Base-by-base conservation (phyloP, 495 filamentous ascomycete species). In the Hyphodiscus hymeniophilus region DNA sequence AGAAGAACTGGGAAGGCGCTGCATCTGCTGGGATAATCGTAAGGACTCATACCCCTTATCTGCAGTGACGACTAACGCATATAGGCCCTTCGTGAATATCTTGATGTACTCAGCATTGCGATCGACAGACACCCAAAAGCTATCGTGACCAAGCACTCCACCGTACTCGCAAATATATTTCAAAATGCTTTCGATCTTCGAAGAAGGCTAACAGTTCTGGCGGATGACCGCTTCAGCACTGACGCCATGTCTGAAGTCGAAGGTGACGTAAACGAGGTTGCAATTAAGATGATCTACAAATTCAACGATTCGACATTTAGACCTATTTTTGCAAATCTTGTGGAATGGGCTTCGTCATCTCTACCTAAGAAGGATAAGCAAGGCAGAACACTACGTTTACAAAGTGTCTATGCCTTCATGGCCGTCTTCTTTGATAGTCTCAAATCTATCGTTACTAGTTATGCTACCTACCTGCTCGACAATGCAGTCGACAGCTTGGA, bases 301-400 rank as follows among this genome's bases (percentile, higher is more conserved):
- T 75, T 97, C 17, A 97, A 95, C 64, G 94, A 98, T 63, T 79
- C 83, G n/a, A 78, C 85, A 15, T 98, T 97, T 77, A 77, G 90
- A n/a, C 92, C 92, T 0, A 79, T 97, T 42, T 97, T 97, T 63
- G 72, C 77, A 13, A 77, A 80, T 45, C 64, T 95, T 5, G 70
- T 90, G 18, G 89, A 95, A 26, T 95, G 89, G 88, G 77, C 84
- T 0, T 39, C 50, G 59, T 65, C 48, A 48, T 67, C 48, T 47
- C 65, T 73, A n/a, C 65, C 81, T 18, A 84, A 80, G 65, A 74
- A 74, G 46, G 82, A 88, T 48, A 58, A 54, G 1, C 52, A 67
- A 24, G 79, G 74, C 28, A 72, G 63, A 36, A 58, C 71, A 7
- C 63, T 79, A 18, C 76, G 89, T 12, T 71, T 68, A 28, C 63